phyloP scores from a whole-genome alignment of 2,329 filamentous ascomycete genomes.

The Alternaria alternata region DNA sequence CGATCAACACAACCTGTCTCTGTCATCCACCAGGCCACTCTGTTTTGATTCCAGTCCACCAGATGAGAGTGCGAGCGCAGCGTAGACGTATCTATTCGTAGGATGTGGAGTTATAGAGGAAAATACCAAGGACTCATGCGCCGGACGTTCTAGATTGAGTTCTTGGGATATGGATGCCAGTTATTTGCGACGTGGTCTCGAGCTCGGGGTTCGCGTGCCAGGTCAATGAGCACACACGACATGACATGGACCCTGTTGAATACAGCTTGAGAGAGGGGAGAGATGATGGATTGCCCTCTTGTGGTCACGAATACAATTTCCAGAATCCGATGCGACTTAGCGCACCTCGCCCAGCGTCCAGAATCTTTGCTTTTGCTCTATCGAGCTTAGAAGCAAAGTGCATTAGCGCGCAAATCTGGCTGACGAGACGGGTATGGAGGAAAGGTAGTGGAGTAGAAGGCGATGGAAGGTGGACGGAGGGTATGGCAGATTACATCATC shows the following conservation, averaged over 20 bases:
- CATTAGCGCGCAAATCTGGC: background rate
- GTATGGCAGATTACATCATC: no score
- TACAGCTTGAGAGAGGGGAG: background rate
- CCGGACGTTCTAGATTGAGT: background rate
- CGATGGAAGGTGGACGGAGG: no score
- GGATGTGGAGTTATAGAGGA: background rate
- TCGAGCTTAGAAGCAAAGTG: background rate
- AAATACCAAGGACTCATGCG: background rate
- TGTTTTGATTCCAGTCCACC: slow-evolving; percentile 1
- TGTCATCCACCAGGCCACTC: background rate
- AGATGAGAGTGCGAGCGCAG: background rate
- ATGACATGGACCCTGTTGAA: slow-evolving; percentile 1
- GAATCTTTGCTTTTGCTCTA: background rate
- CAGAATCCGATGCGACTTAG: background rate
- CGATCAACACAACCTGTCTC: background rate
- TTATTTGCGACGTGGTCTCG: background rate
- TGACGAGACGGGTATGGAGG: no score
- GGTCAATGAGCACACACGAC: background rate
- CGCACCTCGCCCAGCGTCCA: background rate
- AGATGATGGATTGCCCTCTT: slow-evolving; percentile 1
- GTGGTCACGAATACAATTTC: slow-evolving; percentile 1
- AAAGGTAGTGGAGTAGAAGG: no score
- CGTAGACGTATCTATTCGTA: background rate
- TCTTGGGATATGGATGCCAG: background rate
- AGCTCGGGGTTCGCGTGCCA: background rate